These are phyloP conservation scores for Fusarium bactridioides DNA, from an alignment of 2,329 filamentous ascomycete species.

Conservation along the genomic window DNA sequence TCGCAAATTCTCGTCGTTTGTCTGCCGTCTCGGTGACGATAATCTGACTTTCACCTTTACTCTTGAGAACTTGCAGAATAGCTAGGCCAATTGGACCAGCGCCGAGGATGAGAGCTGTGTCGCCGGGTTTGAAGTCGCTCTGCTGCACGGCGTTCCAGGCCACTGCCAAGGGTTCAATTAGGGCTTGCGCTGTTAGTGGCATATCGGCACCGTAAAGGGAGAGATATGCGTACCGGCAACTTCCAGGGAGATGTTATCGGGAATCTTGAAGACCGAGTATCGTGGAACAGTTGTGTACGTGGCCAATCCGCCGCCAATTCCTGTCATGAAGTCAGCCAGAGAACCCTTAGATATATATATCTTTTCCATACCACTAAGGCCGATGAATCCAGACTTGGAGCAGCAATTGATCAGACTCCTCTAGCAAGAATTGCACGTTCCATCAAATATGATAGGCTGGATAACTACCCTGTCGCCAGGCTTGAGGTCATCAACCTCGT, in stretches of 20 bases:
- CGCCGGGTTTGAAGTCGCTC: background rate
- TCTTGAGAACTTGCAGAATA: background rate
- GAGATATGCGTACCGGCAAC: background rate
- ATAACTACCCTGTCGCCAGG: background rate
- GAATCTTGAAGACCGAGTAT: background rate
- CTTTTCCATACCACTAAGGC: background rate
- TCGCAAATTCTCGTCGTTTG: background rate
- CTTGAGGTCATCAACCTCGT: background rate
- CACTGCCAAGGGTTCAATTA: background rate
- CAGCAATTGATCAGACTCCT: background rate
- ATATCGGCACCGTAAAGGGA: fast-evolving
- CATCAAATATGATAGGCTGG: background rate
- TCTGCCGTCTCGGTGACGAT: background rate
- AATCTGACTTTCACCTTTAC: background rate
- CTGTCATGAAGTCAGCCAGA: fast-evolving
- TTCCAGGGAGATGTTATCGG: background rate
- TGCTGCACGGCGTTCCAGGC: background rate
- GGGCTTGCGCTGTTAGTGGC: background rate
- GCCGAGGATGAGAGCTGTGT: background rate
- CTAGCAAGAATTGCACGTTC: background rate
- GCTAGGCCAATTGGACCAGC: background rate
- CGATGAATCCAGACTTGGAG: background rate
- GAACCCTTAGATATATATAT: too few relatives aligned
- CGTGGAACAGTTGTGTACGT: background rate
- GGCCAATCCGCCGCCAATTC: background rate